Conservation (phyloP, 495 filamentous ascomycete genomes). For the Rusavskia elegans region DNA sequence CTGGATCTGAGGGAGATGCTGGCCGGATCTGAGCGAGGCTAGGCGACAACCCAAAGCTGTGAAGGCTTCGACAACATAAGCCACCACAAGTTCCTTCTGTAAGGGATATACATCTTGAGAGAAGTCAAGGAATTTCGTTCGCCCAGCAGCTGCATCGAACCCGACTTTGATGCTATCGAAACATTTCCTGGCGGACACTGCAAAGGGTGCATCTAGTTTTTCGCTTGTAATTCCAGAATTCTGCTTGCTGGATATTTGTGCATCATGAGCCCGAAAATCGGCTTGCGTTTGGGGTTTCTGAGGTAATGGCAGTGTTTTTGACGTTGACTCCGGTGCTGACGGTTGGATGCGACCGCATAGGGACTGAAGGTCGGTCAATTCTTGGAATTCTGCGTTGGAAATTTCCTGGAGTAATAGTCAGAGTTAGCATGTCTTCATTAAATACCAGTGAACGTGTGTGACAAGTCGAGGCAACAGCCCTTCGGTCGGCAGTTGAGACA, state of each 20-base stretch:
- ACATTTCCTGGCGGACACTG: background rate
- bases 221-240: too few relatives aligned
- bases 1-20: slow-evolving; percentile 11
- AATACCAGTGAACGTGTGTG: too few relatives aligned
- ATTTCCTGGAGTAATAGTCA: too few relatives aligned
- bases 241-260: too few relatives aligned
- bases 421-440: too few relatives aligned
- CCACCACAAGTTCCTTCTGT: slow-evolving; percentile 21
- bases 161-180: background rate
- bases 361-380: background rate
- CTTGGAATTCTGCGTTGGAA: background rate
- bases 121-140: slow-evolving; percentile 9
- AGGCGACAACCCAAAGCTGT: slow-evolving; percentile 18
- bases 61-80: slow-evolving; percentile 28
- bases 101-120: slow-evolving; percentile 17
- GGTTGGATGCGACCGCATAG: background rate
- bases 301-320: too few relatives aligned
- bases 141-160: too few relatives aligned
- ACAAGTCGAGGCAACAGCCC: too few relatives aligned
- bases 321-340: background rate
- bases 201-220: background rate
- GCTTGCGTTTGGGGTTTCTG: background rate
- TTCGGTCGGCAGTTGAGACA: too few relatives aligned
- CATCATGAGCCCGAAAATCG: too few relatives aligned
- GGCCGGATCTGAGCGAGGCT: slow-evolving; percentile 10